phyloP scores from a whole-genome alignment of 768 basidiomycete genomes.

The Lenzites betulinus region DNA sequence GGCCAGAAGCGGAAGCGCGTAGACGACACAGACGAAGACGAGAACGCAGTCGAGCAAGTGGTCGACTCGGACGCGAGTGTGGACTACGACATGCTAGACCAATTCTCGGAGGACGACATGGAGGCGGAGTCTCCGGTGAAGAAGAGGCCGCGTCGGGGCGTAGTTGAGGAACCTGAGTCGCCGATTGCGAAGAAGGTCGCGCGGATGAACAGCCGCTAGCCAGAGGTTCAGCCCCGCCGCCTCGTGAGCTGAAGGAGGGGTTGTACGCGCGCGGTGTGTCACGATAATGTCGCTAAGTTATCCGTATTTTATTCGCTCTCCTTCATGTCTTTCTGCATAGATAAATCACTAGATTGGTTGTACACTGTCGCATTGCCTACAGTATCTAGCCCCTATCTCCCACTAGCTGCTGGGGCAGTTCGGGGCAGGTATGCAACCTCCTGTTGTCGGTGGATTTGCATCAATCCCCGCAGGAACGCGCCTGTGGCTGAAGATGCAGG shows the following conservation, averaged over 20 bases:
- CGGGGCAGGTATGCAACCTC: no score
- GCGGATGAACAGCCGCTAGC: constrained; percentile 9
- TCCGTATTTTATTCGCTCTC: constrained; percentile 2
- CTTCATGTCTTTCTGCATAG: no score
- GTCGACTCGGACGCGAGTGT: constrained; percentile 29
- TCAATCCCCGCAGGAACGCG: no score
- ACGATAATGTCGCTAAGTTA: constrained; percentile 3
- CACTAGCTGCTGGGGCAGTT: no score
- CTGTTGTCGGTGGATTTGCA: no score
- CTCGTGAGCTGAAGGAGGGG: neutral
- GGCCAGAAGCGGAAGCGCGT: constrained; percentile 34
- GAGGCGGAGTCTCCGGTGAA: neutral
- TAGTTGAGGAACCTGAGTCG: constrained; percentile 1
- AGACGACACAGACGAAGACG: constrained; percentile 14
- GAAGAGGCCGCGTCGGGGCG: constrained; percentile 1
- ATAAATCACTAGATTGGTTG: no score
- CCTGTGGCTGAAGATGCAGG: neutral
- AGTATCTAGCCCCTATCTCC: no score
- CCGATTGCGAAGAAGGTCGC: constrained; percentile 13
- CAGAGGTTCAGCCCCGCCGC: neutral
- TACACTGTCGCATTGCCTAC: no score
- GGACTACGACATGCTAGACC: constrained; percentile 26
- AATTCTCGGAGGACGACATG: constrained; percentile 5
- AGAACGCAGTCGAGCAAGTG: constrained; percentile 22
- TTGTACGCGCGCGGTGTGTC: neutral